These are phyloP conservation scores for Kockovaella imperatae DNA, from an alignment of 768 basidiomycete genomes.

Conservation along the genomic window DNA sequence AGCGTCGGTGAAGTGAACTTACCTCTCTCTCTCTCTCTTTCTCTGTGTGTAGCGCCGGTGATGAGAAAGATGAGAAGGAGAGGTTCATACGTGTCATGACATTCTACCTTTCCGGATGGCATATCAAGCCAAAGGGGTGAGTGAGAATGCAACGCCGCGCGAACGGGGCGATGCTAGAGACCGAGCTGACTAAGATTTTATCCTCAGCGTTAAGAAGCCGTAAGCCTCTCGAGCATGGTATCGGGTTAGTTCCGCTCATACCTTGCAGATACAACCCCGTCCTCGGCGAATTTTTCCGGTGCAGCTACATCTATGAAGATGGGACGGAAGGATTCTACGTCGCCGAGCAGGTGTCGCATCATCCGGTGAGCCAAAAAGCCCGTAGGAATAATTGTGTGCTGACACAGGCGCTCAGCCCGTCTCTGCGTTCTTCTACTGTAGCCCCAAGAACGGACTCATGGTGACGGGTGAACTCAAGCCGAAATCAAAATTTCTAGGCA, in stretches of 20 bases:
- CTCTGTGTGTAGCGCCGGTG: slow-evolving; percentile 72
- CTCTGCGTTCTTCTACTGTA: slow-evolving; percentile 87
- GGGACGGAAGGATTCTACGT: slow-evolving; percentile 93
- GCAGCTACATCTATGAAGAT: slow-evolving; percentile 83
- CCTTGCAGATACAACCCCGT: slow-evolving; percentile 79
- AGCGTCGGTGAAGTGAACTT: not conserved
- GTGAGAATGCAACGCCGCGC: slow-evolving; percentile 1
- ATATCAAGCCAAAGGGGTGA: slow-evolving; percentile 89
- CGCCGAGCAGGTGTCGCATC: slow-evolving; percentile 74
- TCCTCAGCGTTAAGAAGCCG: slow-evolving; percentile 81
- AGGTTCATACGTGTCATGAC: slow-evolving; percentile 83
- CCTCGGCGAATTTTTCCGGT: slow-evolving; percentile 96
- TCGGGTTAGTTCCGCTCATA: not conserved
- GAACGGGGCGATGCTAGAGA: not conserved
- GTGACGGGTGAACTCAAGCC: slow-evolving; percentile 91
- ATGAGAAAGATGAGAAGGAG: slow-evolving; percentile 74
- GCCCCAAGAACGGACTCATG: slow-evolving; percentile 75
- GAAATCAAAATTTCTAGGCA: slow-evolving; percentile 85
- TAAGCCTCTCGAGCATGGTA: slow-evolving; percentile 45
- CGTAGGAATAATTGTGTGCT: not conserved
- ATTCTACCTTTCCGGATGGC: slow-evolving; percentile 98
- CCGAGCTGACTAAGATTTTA: not conserved
- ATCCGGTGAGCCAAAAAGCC: slow-evolving; percentile 23
- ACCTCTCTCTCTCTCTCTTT: not conserved
- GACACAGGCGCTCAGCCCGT: slow-evolving; percentile 42